These are phyloP conservation scores for Metschnikowia cerradonensis DNA, from an alignment of 805 yeast genomes.

Conservation along the genomic window DNA sequence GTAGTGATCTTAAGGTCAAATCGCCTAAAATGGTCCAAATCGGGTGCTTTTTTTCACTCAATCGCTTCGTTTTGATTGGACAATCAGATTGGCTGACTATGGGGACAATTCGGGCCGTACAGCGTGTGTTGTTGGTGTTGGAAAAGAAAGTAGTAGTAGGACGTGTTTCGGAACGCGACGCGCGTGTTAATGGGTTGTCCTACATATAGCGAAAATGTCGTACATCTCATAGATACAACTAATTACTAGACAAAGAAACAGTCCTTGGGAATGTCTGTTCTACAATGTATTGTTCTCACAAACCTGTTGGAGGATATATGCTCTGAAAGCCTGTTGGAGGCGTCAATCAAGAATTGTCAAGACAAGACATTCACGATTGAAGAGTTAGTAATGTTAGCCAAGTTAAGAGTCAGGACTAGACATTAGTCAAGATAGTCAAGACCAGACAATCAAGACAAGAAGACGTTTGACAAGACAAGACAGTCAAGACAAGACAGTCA, in stretches of 20 bases:
- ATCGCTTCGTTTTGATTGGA: neutral
- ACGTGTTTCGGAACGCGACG: conserved; percentile 5
- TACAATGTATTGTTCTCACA: conserved; percentile 6
- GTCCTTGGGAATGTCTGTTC: neutral
- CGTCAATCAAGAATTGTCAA: neutral
- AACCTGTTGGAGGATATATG: conserved; percentile 15
- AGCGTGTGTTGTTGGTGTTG: neutral
- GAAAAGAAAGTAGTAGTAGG: neutral
- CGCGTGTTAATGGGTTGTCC: neutral
- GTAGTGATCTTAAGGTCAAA: neutral
- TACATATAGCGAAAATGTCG: neutral
- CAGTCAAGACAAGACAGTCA: too few relatives aligned
- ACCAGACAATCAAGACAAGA: too few relatives aligned
- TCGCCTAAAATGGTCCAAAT: neutral
- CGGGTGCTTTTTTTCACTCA: neutral
- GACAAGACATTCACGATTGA: neutral
- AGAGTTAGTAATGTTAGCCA: too few relatives aligned
- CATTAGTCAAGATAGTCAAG: too few relatives aligned
- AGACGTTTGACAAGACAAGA: too few relatives aligned
- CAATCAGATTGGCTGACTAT: neutral
- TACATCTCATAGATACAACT: too few relatives aligned
- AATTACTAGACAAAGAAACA: too few relatives aligned
- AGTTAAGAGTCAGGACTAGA: too few relatives aligned
- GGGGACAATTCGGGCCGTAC: neutral
- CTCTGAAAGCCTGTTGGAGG: conserved; percentile 13